Conservation (phyloP, 176 grass and related monocot genomes). For the Neostapfia colusana region DNA sequence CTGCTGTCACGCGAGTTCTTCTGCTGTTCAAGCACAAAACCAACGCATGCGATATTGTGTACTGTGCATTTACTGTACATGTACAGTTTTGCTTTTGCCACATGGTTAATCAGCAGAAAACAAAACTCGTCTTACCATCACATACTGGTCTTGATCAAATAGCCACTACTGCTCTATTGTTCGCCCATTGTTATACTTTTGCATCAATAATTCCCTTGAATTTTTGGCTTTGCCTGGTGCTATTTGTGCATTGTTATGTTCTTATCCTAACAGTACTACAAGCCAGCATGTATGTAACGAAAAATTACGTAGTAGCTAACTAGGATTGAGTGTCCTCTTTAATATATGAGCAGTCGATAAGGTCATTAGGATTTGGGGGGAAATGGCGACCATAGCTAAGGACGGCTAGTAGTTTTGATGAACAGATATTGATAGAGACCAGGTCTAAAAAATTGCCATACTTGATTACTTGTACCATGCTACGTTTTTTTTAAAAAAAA, state of each 20-base stretch:
- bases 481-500: not conserved
- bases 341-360: not conserved
- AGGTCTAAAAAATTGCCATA: not conserved
- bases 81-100: not conserved
- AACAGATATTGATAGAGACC: not conserved
- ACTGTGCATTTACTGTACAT: conserved; percentile 5
- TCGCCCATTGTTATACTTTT: too few species aligned
- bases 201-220: too few species aligned
- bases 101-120: not conserved
- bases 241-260: not conserved
- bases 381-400: not conserved
- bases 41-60: conserved; percentile 53
- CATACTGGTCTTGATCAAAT: not conserved
- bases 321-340: not conserved
- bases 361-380: not conserved
- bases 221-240: too few species aligned
- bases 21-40: conserved; percentile 16
- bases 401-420: not conserved
- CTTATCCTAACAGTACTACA: not conserved
- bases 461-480: not conserved
- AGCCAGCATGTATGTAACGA: not conserved
- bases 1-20: not conserved
- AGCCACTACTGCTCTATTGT: not conserved
- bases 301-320: too few species aligned
- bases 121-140: not conserved